Evolutionary conservation across 768 basidiomycete genomes (phyloP), one percentile per base, ranked within the genome.

Genomic region (Hericium coralloides): DNA sequence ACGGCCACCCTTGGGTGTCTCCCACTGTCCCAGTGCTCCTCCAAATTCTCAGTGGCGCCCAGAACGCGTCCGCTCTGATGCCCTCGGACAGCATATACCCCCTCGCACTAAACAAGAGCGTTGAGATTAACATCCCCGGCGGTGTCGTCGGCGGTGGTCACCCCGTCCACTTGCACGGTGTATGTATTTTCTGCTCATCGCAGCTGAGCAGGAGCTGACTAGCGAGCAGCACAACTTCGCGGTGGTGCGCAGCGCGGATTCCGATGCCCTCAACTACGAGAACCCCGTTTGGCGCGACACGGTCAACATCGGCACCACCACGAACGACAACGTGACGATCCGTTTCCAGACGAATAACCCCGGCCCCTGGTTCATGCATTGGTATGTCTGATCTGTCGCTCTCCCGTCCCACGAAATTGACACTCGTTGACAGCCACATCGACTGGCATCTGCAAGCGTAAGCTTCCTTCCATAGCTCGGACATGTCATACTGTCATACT

Each of bases 31-130:
- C 83, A 0, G 76, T 82, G 12, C 73, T 85, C 12, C 73, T 83
- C 15, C 83, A 85, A 60, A 79, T 84, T 39, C 63, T 85, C 38
- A 82, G 78, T 52, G 83, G 83, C 0, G 76, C 76, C 5, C 68
- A 67, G 37, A 69, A 72, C 17, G 73, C 82, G 0, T 63, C 71
- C 18, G 72, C 79, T 1, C 69, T 85, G 17, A 67, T 84, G 26
- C 84, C 82, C 0, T 18, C 55, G 0, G 82, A 79, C 3, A 72
- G 71, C 14, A 69, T 84, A 7, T 79, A 77, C 60, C 60, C 68
- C 8, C 67, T 85, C 17, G 76, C 78, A 0, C 68, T 66, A 8
- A 76, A 81, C 60, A 74, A 61, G 60, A 76, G 65, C 53, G 75
- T 81, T 20, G 79, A 81, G 59, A 64, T 81, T 12, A 70, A 69